A percentile compares a stretch with the other conserved stretches of the same genome.
Conservation (phyloP, 2,329 filamentous ascomycete genomes). For the Bipolaris cookei region DNA sequence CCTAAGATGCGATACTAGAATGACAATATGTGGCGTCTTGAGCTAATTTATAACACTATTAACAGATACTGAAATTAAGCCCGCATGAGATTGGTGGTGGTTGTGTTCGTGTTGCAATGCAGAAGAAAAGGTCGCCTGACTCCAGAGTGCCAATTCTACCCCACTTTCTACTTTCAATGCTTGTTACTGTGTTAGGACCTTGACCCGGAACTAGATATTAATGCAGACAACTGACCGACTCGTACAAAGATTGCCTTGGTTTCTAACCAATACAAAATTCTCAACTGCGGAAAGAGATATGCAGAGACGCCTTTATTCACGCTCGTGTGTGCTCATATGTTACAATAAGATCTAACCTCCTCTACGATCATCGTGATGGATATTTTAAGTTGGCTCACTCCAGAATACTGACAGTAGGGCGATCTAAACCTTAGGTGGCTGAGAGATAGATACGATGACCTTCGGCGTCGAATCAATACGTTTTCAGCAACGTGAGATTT, state of each 20-base stretch:
- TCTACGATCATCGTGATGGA: too few relatives aligned
- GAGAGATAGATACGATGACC: too few relatives aligned
- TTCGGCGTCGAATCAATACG: too few relatives aligned
- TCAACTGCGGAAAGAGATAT: background rate
- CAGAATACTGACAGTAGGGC: too few relatives aligned
- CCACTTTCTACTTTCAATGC: background rate
- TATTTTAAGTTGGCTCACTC: too few relatives aligned
- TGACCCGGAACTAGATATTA: background rate
- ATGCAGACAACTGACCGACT: background rate
- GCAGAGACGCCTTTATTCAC: background rate
- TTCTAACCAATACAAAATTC: background rate
- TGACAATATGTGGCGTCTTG: too few relatives aligned
- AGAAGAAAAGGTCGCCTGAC: background rate
- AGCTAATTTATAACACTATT: background rate
- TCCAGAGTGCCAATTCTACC: slow-evolving; percentile 4
- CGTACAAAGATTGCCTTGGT: background rate
- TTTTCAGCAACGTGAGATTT: too few relatives aligned
- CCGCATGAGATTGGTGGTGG: background rate
- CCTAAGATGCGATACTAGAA: background rate
- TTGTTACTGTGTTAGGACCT: background rate
- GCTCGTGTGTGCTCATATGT: background rate
- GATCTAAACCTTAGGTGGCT: too few relatives aligned
- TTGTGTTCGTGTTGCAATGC: background rate
- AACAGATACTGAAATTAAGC: background rate
- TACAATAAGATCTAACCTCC: background rate